A percentile compares a stretch with the other conserved stretches of the same genome.
phyloP scores from a whole-genome alignment of 2,329 filamentous ascomycete genomes.

The Pseudonectria buxi region DNA sequence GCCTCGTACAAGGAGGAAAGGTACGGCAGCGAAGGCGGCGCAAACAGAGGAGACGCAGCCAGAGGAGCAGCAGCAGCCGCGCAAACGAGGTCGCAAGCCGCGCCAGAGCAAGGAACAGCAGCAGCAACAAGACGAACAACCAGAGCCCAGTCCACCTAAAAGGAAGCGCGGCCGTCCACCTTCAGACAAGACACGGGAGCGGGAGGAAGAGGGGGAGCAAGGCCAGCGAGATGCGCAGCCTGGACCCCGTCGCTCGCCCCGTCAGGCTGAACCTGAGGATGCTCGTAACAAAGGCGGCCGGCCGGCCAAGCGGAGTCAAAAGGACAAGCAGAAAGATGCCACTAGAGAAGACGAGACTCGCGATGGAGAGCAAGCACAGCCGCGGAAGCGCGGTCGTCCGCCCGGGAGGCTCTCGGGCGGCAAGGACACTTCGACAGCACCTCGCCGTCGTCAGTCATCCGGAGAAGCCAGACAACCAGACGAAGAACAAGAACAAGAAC shows the following conservation, averaged over 20 bases:
- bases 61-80: slow-evolving; percentile 6
- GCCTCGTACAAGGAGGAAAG: slow-evolving; percentile 1
- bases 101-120: slow-evolving; percentile 4
- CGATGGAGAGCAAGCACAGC: slow-evolving; percentile 6
- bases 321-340: slow-evolving; percentile 3
- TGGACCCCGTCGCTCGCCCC: slow-evolving; percentile 15
- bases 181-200: background rate
- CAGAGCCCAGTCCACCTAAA: slow-evolving; percentile 8
- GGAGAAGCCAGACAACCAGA: slow-evolving; percentile 4
- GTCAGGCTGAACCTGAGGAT: slow-evolving; percentile 5
- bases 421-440: background rate
- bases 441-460: background rate
- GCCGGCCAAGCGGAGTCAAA: slow-evolving; percentile 4
- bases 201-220: background rate
- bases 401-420: background rate
- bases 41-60: slow-evolving; percentile 5
- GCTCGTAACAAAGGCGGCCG: slow-evolving; percentile 13
- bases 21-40: slow-evolving; percentile 5
- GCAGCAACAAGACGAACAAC: slow-evolving; percentile 2
- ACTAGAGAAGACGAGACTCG: slow-evolving; percentile 4
- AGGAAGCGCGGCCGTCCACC: slow-evolving; percentile 10
- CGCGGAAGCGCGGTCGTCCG: slow-evolving; percentile 12
- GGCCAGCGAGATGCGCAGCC: slow-evolving; percentile 6
- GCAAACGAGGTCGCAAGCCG: slow-evolving; percentile 10
- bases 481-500: slow-evolving; percentile 1